Evolutionary conservation across 345 rosid genomes (phyloP).

Genomic region (Nephelium lappaceum): DNA sequence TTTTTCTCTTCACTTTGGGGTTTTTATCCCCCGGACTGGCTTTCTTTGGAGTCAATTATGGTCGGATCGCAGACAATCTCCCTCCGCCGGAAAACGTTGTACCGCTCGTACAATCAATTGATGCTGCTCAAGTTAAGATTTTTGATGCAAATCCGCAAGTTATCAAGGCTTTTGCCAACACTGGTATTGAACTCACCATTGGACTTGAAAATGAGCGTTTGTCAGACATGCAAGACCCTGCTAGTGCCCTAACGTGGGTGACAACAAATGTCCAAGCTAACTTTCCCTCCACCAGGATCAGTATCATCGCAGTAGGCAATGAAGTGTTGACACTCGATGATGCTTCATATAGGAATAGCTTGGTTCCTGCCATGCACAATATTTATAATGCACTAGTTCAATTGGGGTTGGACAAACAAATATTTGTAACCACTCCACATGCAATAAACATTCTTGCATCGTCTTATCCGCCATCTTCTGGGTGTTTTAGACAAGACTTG

Average conservation of each 20-base stretch:
- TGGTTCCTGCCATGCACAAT: slow-evolving; percentile 50
- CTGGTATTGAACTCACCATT: slow-evolving; percentile 48
- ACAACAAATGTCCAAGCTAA: slow-evolving; percentile 41
- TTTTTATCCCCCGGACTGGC: too few relatives aligned
- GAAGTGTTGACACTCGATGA: slow-evolving; percentile 48
- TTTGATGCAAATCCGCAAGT: slow-evolving; percentile 52
- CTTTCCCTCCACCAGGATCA: slow-evolving; percentile 53
- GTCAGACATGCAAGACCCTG: slow-evolving; percentile 40
- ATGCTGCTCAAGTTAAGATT: slow-evolving; percentile 48
- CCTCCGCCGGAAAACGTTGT: slow-evolving; percentile 46
- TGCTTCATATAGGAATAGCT: slow-evolving; percentile 23
- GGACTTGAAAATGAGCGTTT: slow-evolving; percentile 53
- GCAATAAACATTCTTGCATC: slow-evolving; percentile 45
- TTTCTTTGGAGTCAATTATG: too few relatives aligned
- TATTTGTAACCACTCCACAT: slow-evolving; percentile 48
- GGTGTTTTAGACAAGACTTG: slow-evolving; percentile 45
- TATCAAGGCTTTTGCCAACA: slow-evolving; percentile 45
- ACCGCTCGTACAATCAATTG: slow-evolving; percentile 45
- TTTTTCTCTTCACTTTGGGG: too few relatives aligned
- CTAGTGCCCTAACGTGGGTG: slow-evolving; percentile 44
- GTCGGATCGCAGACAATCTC: slow-evolving; percentile 30
- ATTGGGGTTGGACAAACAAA: slow-evolving; percentile 39
- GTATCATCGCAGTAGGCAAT: slow-evolving; percentile 48
- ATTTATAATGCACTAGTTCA: slow-evolving; percentile 39
- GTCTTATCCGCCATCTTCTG: slow-evolving; percentile 57